Evolutionary conservation across 495 filamentous ascomycete species (phyloP).

Genomic region (Platismatia glauca): DNA sequence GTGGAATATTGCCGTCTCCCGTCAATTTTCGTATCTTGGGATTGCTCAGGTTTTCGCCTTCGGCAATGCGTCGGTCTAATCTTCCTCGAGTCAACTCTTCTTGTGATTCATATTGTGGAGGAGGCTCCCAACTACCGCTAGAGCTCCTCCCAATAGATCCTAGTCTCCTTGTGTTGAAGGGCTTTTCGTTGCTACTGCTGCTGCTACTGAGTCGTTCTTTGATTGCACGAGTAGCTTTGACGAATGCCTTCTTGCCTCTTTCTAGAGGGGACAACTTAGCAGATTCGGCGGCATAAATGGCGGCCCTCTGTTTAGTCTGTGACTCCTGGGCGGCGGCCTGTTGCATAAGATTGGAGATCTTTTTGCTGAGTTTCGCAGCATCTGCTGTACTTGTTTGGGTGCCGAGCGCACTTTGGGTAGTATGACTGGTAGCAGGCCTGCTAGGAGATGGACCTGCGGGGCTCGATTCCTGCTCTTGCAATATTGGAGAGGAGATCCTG

Average conservation of each 20-base stretch:
- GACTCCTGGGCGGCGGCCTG: constrained; percentile 20
- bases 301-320: constrained; percentile 14
- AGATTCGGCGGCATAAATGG: constrained; percentile 12
- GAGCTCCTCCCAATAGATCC: constrained; percentile 9
- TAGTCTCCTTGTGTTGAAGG: neutral
- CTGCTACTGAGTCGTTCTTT: constrained; percentile 17
- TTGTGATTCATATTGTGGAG: constrained; percentile 9
- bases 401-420: constrained; percentile 5
- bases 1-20: constrained; percentile 15
- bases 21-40: constrained; percentile 19
- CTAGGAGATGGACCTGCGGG: neutral
- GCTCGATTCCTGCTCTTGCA: constrained; percentile 4
- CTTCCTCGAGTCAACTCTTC: constrained; percentile 4
- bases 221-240: constrained; percentile 20
- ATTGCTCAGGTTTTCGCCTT: constrained; percentile 20
- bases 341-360: constrained; percentile 18
- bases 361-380: constrained; percentile 9
- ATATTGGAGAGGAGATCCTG: constrained; percentile 13
- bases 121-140: constrained; percentile 4
- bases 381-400: constrained; percentile 1
- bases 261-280: constrained; percentile 21
- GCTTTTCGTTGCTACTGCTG: constrained; percentile 9
- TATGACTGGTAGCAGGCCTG: constrained; percentile 15
- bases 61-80: constrained; percentile 19
- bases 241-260: constrained; percentile 18